These are phyloP conservation scores for Pseudogymnoascus sp. DNA, from an alignment of 2,329 filamentous ascomycete species.

Conservation along the genomic window DNA sequence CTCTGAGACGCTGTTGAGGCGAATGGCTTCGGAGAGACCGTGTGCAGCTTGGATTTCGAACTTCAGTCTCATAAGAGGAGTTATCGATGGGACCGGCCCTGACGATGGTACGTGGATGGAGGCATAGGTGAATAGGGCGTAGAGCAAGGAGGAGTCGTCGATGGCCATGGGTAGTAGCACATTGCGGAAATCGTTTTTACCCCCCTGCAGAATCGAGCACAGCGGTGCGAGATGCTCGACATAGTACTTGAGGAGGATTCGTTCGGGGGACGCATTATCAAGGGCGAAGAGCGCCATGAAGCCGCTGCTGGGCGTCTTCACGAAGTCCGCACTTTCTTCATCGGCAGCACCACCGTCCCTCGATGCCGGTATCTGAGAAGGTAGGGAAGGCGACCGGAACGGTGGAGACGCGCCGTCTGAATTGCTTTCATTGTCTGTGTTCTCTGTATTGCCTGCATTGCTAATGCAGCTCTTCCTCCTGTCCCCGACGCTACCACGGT, in stretches of 20 bases:
- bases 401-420: not conserved
- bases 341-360: not conserved
- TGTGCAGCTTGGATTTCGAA: constrained; percentile 14
- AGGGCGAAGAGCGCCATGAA: constrained; percentile 7
- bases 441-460: not conserved
- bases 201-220: constrained; percentile 13
- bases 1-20: constrained; percentile 13
- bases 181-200: constrained; percentile 9
- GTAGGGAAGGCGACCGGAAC: not conserved
- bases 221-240: constrained; percentile 11
- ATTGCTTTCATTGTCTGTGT: not conserved
- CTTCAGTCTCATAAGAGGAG: constrained; percentile 8
- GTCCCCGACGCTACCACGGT: not conserved
- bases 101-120: constrained; percentile 13
- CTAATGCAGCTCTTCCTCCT: not conserved
- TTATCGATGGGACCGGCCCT: constrained; percentile 4
- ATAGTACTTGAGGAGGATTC: constrained; percentile 13
- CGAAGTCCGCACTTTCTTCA: not conserved
- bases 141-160: constrained; percentile 14
- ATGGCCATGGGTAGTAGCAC: constrained; percentile 15
- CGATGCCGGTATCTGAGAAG: not conserved
- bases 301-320: not conserved
- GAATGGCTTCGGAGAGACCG: constrained; percentile 14
- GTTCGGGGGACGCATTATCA: constrained; percentile 1
- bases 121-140: constrained; percentile 15